A percentile compares a stretch with the other conserved stretches of the same genome.
Evolutionary conservation across 2,329 filamentous ascomycete species (phyloP).

Genomic region (Colletotrichum abscissum): DNA sequence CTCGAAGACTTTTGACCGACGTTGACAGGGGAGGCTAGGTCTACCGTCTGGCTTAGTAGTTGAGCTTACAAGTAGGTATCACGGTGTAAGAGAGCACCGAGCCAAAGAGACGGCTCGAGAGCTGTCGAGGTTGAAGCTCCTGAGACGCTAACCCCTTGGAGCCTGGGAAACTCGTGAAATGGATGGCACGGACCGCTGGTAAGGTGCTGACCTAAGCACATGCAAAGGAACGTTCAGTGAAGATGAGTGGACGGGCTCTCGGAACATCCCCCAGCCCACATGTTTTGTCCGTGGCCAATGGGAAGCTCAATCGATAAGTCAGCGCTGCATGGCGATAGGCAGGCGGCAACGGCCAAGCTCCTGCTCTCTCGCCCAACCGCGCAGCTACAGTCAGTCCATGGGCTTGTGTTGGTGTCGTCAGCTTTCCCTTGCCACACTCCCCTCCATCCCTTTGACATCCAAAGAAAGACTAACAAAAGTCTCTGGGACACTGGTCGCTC

Average conservation of each 20-base stretch:
- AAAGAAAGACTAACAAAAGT: neutral
- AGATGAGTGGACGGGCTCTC: neutral
- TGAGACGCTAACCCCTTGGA: conserved; percentile 11
- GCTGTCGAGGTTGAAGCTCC: conserved; percentile 7
- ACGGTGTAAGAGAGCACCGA: neutral
- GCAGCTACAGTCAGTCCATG: conserved; percentile 40
- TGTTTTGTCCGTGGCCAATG: conserved; percentile 34
- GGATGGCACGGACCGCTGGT: conserved; percentile 10
- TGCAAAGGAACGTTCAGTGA: neutral
- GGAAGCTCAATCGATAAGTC: conserved; percentile 26
- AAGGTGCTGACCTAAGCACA: no score
- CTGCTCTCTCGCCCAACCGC: conserved; percentile 1
- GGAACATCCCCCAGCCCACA: conserved; percentile 5
- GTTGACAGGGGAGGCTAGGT: conserved; percentile 7
- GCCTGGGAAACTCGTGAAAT: neutral
- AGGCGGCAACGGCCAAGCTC: conserved; percentile 6
- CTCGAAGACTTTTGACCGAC: conserved; percentile 14
- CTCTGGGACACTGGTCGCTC: neutral
- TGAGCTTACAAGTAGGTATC: no score
- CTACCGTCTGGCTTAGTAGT: no score
- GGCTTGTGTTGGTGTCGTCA: conserved; percentile 29
- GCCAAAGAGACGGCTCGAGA: neutral
- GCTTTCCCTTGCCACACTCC: conserved; percentile 37
- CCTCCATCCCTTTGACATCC: conserved; percentile 14
- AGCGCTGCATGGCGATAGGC: neutral